Conservation (phyloP, 2,329 filamentous ascomycete species). For the Aaosphaeria pasadenensis region DNA sequence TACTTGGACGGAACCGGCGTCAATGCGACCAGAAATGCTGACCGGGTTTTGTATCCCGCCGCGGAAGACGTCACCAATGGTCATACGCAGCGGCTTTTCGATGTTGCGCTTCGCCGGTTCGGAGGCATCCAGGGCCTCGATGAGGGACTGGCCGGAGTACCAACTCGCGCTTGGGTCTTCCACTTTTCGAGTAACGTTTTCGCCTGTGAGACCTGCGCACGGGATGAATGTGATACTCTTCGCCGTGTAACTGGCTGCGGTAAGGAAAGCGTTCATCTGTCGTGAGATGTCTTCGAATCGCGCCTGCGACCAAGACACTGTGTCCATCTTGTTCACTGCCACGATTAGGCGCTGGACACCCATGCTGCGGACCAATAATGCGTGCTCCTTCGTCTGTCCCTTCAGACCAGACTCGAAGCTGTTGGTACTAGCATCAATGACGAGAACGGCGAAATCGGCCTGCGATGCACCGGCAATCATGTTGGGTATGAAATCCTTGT, state of each 20-base stretch:
- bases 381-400: conserved; percentile 93
- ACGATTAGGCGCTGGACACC: conserved; percentile 86
- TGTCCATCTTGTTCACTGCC: conserved; percentile 93
- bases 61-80: conserved; percentile 83
- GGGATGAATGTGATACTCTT: conserved; percentile 86
- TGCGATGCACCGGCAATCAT: conserved; percentile 98
- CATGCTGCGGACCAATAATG: conserved; percentile 83
- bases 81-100: conserved; percentile 78
- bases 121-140: conserved; percentile 81
- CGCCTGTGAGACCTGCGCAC: conserved; percentile 82
- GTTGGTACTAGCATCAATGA: conserved; percentile 86
- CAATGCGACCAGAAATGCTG: conserved; percentile 81
- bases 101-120: conserved; percentile 70
- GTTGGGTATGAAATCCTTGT: conserved; percentile 94
- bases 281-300: conserved; percentile 82
- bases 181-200: conserved; percentile 70
- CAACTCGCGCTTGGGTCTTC: conserved; percentile 58
- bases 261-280: conserved; percentile 80
- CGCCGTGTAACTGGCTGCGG: conserved; percentile 73
- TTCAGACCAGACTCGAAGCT: conserved; percentile 92
- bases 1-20: conserved; percentile 77
- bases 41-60: conserved; percentile 75
- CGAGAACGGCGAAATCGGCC: conserved; percentile 91
- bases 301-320: conserved; percentile 75
- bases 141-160: conserved; percentile 76